Conservation (phyloP, 2,329 filamentous ascomycete genomes). For the Beauveria scarabaeidicola region DNA sequence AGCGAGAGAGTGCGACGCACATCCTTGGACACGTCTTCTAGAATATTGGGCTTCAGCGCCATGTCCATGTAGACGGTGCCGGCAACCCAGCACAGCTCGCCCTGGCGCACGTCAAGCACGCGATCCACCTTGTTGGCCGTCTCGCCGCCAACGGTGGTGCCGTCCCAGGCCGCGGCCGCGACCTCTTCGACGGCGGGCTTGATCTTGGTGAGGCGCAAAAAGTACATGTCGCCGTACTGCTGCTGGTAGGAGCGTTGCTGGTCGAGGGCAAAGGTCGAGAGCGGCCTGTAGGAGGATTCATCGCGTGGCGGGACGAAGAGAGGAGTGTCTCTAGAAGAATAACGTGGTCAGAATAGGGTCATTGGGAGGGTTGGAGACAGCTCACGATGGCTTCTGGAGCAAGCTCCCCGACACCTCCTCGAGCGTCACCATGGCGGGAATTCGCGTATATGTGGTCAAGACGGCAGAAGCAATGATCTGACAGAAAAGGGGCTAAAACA, state of each 20-base stretch:
- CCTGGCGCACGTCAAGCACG: slow-evolving; percentile 91
- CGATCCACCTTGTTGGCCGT: slow-evolving; percentile 68
- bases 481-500: no score
- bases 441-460: slow-evolving; percentile 2
- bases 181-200: slow-evolving; percentile 73
- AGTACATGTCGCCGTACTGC: slow-evolving; percentile 98
- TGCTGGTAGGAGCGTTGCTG: slow-evolving; percentile 74
- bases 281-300: slow-evolving; percentile 58
- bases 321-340: slow-evolving; percentile 22
- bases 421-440: slow-evolving; percentile 32
- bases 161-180: slow-evolving; percentile 68
- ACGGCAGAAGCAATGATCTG: neutral
- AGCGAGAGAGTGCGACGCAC: slow-evolving; percentile 37
- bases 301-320: slow-evolving; percentile 41
- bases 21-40: slow-evolving; percentile 91
- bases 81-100: slow-evolving; percentile 88
- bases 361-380: neutral
- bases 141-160: slow-evolving; percentile 70
- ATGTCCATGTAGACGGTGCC: slow-evolving; percentile 98
- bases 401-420: slow-evolving; percentile 35
- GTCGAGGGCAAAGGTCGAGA: slow-evolving; percentile 66
- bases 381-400: slow-evolving; percentile 43
- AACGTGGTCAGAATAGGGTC: neutral
- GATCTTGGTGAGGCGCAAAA: slow-evolving; percentile 77
- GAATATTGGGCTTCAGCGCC: slow-evolving; percentile 88